Conservation (phyloP, 2,329 filamentous ascomycete genomes). For the Sphaerulina populicola region DNA sequence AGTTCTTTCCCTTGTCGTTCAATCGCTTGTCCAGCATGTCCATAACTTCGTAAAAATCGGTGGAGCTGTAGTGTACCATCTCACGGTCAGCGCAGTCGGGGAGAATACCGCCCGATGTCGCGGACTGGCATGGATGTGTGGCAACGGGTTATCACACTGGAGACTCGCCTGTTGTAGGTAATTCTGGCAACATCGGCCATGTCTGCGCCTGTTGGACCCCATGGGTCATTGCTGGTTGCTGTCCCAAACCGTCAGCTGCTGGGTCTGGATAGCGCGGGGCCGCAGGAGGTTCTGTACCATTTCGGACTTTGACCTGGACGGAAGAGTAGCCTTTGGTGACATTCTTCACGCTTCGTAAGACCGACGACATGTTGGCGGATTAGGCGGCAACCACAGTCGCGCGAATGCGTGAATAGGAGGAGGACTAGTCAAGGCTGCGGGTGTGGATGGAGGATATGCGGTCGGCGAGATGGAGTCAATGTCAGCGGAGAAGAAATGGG, state of each 20-base stretch:
- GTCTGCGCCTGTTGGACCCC: conserved; percentile 94
- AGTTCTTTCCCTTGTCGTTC: conserved; percentile 99
- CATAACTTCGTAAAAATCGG: conserved; percentile 99
- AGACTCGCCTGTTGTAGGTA: conserved; percentile 89
- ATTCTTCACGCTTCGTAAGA: conserved; percentile 96
- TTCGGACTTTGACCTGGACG: conserved; percentile 95
- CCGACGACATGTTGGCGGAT: conserved; percentile 70
- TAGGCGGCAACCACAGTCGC: conserved; percentile 15
- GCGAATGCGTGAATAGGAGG: background rate
- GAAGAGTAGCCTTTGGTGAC: conserved; percentile 97
- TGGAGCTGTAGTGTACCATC: conserved; percentile 53
- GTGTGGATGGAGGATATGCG: background rate
- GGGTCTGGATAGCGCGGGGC: background rate
- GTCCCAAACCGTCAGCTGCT: conserved; percentile 21
- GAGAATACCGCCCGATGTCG: background rate
- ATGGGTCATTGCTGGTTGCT: conserved; percentile 98
- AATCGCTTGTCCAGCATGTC: conserved; percentile 98
- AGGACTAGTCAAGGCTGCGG: background rate
- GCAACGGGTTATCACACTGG: background rate
- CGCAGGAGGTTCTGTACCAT: conserved; percentile 53
- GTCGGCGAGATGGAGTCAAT: background rate
- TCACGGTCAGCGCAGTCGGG: background rate
- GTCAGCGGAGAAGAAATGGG: too few species aligned
- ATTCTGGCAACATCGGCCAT: conserved; percentile 98
- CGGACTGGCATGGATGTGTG: background rate